Base-by-base conservation (phyloP, 805 yeast species). In the Lipomyces lipofer region DNA sequence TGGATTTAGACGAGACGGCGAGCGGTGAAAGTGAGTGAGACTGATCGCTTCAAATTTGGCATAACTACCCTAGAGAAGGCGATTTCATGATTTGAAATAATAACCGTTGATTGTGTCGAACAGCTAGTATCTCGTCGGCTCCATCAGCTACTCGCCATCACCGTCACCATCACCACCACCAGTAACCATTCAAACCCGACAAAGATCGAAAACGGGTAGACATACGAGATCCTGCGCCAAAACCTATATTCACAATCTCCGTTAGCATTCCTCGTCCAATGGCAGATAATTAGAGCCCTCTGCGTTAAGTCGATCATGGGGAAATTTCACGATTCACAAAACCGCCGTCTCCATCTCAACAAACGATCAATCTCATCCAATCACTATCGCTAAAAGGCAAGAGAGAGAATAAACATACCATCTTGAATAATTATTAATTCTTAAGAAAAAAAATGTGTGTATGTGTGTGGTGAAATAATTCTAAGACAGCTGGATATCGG, bases 151-250 rank as follows among this genome's bases (percentile, higher is more conserved):
- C n/a, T n/a, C n/a, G n/a, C n/a, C n/a, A n/a, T n/a, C n/a, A n/a
- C n/a, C n/a, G n/a, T n/a, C n/a, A n/a, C 22, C 12, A 17, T n/a
- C 22, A 12, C 24, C 29, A 13, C 9, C 30, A 2, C 22, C 12
- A 27, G 21, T 9, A 19, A 15, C 28, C 12, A 13, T 10, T 25
- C n/a, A 2, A 15, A 22, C 2, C 12, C 13, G 4, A 8, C n/a
- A 5, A 27, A 2, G 42, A 15, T 24, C 8, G 25, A 12, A 35
- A 25, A 30, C 22, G n/a, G 21, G 27, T 4, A 24, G 15, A 60
- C 63, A 29, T 59, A 60, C 63, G 45, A 63, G 66, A 63, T 63
- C 66, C 59, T 63, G 66, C 49, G 66, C 66, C 56, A 63, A 63
- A 63, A 61, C 66, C 66, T 62, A 35, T 43, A 15, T 15, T 36